phyloP scores from a whole-genome alignment of 2,329 filamentous ascomycete species.

The Cryoendolithus antarcticus region DNA sequence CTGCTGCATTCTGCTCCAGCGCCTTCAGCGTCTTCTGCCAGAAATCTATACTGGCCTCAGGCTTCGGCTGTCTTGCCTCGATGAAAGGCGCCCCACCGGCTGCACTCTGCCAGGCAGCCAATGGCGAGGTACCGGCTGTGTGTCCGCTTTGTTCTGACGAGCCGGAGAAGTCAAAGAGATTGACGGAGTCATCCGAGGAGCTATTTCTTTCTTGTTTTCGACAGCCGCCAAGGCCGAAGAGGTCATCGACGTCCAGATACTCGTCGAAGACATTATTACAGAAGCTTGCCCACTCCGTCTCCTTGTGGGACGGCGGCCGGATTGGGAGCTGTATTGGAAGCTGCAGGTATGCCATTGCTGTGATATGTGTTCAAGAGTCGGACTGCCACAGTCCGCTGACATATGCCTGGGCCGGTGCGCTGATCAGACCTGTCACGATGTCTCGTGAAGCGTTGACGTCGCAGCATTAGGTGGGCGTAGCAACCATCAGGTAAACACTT shows the following conservation, averaged over 20 bases:
- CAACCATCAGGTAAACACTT: background rate
- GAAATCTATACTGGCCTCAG: constrained; percentile 33
- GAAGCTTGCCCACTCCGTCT: constrained; percentile 42
- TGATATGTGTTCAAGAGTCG: background rate
- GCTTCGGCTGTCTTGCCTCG: constrained; percentile 23
- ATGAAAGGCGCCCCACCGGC: constrained; percentile 5
- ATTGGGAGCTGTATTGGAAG: constrained; percentile 19
- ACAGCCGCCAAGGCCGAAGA: constrained; percentile 33
- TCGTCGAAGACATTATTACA: constrained; percentile 52
- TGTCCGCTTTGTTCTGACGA: constrained; percentile 39
- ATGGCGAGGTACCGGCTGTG: constrained; percentile 32
- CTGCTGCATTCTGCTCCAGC: constrained; percentile 38
- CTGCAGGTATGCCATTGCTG: constrained; percentile 3
- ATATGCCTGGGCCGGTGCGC: no score
- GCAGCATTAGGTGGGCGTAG: no score
- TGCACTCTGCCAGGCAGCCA: constrained; percentile 32
- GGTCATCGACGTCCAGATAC: constrained; percentile 45
- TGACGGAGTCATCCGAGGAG: constrained; percentile 34
- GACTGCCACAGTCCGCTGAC: no score
- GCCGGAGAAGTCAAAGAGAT: constrained; percentile 37
- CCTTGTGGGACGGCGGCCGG: constrained; percentile 37
- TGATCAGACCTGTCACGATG: no score
- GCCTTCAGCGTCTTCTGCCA: constrained; percentile 43
- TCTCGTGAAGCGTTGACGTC: no score
- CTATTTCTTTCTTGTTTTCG: constrained; percentile 31